phyloP scores from a whole-genome alignment of 1,284 basidiomycete genomes.

The Sparassis latifolia region DNA sequence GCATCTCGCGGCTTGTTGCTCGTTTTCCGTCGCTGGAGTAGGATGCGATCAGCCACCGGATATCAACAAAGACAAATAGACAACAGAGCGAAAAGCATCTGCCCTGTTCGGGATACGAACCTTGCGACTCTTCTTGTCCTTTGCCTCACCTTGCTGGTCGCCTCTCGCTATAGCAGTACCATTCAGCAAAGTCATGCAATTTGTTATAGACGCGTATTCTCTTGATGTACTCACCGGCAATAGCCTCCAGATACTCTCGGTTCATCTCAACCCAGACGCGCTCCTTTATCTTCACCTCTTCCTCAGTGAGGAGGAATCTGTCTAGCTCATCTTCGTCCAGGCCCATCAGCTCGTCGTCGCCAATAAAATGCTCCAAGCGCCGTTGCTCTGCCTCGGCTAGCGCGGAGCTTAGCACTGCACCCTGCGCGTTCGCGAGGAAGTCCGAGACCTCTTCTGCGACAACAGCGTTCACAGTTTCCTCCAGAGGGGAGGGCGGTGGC shows the following conservation, averaged over 20 bases:
- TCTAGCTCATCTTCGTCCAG: constrained; percentile 95
- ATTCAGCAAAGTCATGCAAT: constrained; percentile 32
- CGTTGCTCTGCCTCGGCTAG: constrained; percentile 60
- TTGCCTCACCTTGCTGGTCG: constrained; percentile 44
- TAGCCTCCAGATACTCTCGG: constrained; percentile 85
- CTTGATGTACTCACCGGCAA: constrained; percentile 61
- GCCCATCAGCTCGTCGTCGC: constrained; percentile 64
- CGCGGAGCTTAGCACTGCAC: constrained; percentile 45
- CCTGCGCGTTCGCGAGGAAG: constrained; percentile 55
- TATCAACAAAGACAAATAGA: constrained; percentile 14
- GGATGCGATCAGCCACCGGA: constrained; percentile 1
- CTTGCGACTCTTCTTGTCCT: constrained; percentile 61
- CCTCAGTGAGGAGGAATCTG: constrained; percentile 74
- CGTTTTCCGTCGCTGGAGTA: constrained; percentile 56
- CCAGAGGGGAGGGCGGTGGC: constrained; percentile 25
- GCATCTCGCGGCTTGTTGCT: constrained; percentile 67
- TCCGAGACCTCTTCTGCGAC: constrained; percentile 62
- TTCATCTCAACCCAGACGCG: constrained; percentile 97
- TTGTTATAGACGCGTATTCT: not conserved
- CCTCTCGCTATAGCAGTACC: constrained; percentile 56
- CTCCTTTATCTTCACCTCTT: constrained; percentile 87
- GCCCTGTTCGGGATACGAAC: constrained; percentile 47
- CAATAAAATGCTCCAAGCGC: constrained; percentile 42
- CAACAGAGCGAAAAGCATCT: constrained; percentile 14
- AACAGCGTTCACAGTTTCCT: constrained; percentile 44